These are phyloP conservation scores for Eucalyptus guilfoylei DNA, from an alignment of 345 rosid genomes.

Conservation along the genomic window DNA sequence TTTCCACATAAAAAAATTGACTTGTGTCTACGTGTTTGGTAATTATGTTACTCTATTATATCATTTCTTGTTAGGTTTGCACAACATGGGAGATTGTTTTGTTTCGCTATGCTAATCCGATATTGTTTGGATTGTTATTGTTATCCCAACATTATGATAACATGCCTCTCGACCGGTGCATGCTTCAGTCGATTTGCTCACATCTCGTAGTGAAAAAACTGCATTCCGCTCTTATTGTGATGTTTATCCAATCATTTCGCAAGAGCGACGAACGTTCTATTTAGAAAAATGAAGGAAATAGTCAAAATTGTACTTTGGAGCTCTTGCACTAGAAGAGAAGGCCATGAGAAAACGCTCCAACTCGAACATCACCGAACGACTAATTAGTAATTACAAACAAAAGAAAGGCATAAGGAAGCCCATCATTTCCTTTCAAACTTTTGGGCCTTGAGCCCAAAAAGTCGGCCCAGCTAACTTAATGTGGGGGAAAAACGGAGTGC, in stretches of 20 bases:
- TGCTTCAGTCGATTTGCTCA: background rate
- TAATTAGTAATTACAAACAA: background rate
- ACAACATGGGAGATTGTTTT: too few relatives aligned
- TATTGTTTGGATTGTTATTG: too few relatives aligned
- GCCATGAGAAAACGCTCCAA: background rate
- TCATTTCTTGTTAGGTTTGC: too few relatives aligned
- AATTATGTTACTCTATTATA: too few relatives aligned
- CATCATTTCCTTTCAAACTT: background rate
- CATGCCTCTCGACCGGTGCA: background rate
- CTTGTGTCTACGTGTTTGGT: too few relatives aligned
- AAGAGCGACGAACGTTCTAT: background rate
- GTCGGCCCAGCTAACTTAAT: background rate
- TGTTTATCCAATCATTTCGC: background rate
- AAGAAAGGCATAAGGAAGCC: background rate
- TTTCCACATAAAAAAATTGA: too few relatives aligned
- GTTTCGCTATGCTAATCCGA: too few relatives aligned
- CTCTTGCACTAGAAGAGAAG: background rate
- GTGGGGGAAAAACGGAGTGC: background rate
- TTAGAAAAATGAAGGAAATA: background rate
- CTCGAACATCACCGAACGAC: background rate
- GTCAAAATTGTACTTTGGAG: background rate
- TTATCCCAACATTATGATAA: background rate
- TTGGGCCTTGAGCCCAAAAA: background rate
- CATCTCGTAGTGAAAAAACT: background rate
- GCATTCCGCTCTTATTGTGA: background rate